These are phyloP conservation scores for Scleroderma bovista DNA, from an alignment of 768 basidiomycete species.

Conservation along the genomic window DNA sequence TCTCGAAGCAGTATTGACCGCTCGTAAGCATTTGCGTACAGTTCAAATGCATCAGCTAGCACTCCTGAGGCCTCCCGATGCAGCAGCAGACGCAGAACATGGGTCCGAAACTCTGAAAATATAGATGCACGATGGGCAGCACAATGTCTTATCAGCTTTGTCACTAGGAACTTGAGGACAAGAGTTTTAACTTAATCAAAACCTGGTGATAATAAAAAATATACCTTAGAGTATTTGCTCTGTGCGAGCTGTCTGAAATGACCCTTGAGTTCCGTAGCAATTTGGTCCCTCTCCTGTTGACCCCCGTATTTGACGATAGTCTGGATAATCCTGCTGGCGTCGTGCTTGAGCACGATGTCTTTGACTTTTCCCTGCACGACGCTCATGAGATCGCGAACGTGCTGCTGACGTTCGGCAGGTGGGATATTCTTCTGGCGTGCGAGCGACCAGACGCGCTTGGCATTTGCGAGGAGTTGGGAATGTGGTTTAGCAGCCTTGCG, in stretches of 20 bases:
- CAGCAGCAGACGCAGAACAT: constrained; percentile 70
- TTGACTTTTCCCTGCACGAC: constrained; percentile 76
- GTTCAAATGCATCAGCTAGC: constrained; percentile 83
- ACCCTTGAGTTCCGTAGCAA: constrained; percentile 81
- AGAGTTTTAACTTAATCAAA: neutral
- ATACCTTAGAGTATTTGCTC: constrained; percentile 87
- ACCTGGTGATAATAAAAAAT: constrained; percentile 5
- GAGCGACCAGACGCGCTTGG: constrained; percentile 74
- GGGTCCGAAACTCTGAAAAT: constrained; percentile 70
- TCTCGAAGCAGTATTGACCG: constrained; percentile 75
- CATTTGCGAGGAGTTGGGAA: constrained; percentile 59
- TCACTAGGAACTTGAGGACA: constrained; percentile 60
- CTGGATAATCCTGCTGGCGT: constrained; percentile 83
- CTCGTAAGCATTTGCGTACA: constrained; percentile 83
- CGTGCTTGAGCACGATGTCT: constrained; percentile 87
- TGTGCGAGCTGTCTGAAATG: constrained; percentile 72
- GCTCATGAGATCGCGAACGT: constrained; percentile 68
- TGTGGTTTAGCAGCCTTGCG: constrained; percentile 77
- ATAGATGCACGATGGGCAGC: constrained; percentile 72
- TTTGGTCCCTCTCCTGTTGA: constrained; percentile 66
- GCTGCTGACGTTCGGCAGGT: constrained; percentile 65
- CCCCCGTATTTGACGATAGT: constrained; percentile 79
- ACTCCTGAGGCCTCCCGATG: constrained; percentile 83
- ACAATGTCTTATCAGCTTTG: constrained; percentile 73
- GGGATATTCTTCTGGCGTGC: constrained; percentile 69